Evolutionary conservation across 2,329 filamentous ascomycete species (phyloP).

Genomic region (Microcyclosporella mali): DNA sequence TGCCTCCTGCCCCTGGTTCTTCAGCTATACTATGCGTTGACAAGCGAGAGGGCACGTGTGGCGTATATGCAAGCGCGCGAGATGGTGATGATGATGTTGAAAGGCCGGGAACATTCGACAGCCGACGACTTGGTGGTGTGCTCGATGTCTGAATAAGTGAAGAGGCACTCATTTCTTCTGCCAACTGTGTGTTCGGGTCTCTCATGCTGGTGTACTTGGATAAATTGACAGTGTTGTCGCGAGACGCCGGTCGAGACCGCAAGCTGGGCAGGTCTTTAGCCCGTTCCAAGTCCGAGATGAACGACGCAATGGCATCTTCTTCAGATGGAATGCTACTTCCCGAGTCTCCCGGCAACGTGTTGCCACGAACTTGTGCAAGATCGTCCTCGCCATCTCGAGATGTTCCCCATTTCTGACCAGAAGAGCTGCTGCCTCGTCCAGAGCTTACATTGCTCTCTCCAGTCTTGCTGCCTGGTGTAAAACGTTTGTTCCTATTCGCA

Average conservation of each 20-base stretch:
- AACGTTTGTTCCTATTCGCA: conserved; percentile 70
- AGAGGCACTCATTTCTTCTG: conserved; percentile 89
- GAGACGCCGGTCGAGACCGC: conserved; percentile 55
- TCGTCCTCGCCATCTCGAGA: background rate
- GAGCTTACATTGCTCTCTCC: conserved; percentile 75
- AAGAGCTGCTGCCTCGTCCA: conserved; percentile 65
- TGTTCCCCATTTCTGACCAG: conserved; percentile 41
- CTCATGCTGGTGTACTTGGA: conserved; percentile 79
- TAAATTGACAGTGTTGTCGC: conserved; percentile 44
- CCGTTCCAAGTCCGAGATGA: conserved; percentile 79
- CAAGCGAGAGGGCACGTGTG: conserved; percentile 85
- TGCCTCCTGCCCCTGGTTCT: conserved; percentile 27
- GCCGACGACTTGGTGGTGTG: conserved; percentile 68
- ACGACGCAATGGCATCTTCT: conserved; percentile 89
- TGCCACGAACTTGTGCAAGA: background rate
- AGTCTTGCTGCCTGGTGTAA: conserved; percentile 62
- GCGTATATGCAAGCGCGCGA: conserved; percentile 81
- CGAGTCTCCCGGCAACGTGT: background rate
- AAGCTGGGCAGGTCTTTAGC: conserved; percentile 76
- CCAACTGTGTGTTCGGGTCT: conserved; percentile 81
- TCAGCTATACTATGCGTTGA: conserved; percentile 83
- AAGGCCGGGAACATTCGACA: conserved; percentile 58
- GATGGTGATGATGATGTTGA: conserved; percentile 85
- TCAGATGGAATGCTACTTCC: conserved; percentile 45
- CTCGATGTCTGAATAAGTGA: conserved; percentile 77